Base-by-base conservation (phyloP, 345 rosid species). In the Cochlearia excelsa region DNA sequence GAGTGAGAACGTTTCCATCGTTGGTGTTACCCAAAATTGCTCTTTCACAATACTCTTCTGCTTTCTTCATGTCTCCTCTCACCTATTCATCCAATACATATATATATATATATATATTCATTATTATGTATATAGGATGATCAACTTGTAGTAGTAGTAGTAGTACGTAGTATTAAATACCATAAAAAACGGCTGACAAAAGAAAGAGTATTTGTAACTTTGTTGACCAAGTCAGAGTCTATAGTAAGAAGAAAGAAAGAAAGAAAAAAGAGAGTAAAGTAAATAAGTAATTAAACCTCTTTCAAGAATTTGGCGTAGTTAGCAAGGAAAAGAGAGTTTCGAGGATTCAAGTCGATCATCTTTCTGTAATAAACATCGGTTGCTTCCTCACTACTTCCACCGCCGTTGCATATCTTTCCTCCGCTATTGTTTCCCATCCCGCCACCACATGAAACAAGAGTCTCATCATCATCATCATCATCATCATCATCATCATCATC, bases 251-350 rank as follows among this genome's bases (percentile, higher is more conserved):
- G 23, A 16, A 16, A 16, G 23, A 16, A 16, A 16, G 23, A 16
- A 16, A 16, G 23, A 16, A 16, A 16, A 16, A 16, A 16, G 23
- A 16, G 23, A 16, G 23, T 16, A 16, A 16, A 16, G 23, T 16
- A 16, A 16, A 16, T 16, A 16, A 16, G 23, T 16, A 16, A 16
- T 16, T 16, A 16, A 16, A 82, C 91, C 82, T 84, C 88, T 81
- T 81, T 84, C 76, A 84, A 74, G 65, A 82, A 81, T 75, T 53
- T 82, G 7, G 90, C 90, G 65, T 84, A 84, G 69, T 84, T 87
- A 47, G 82, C 86, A 9, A 81, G 81, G 45, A 82, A 60, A 60
- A 82, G 80, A 6, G 84, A 54, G 64, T 79, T 87, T 29, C 67
- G 77, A 28, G 90, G 86, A 54, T 79, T 63, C 26, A 68, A 67